Base-by-base conservation (phyloP, 805 yeast genomes). In the Saturnispora ahearnii region DNA sequence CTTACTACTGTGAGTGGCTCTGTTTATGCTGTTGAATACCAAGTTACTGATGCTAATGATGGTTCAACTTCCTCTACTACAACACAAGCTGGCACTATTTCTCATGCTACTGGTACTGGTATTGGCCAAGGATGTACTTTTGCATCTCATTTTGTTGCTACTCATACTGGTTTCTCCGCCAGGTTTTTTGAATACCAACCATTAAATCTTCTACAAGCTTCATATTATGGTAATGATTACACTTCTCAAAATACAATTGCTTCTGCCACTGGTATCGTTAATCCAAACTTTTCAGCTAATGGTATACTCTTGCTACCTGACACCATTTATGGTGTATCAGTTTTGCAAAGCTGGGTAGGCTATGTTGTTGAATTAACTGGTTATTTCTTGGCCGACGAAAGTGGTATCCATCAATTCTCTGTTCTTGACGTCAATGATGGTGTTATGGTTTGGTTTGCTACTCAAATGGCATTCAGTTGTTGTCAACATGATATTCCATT, bases 401-500 rank as follows among this genome's bases (percentile, higher is more conserved):
- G 61, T 21, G 71, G 71, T 49, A 43, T 53, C 5, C 66, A 61
- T 44, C 46, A 49, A 0, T 53, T 66, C 31, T 37, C 45, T 10
- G 43, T 63, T 5, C 24, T 29, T 10, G 32, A 44, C 6, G 57
- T 59, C 24, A 70, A 65, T 56, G 69, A 66, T 53, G 54, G 59
- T 26, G 62, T 54, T 15, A 61, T 60, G 52, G 62, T 69, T 40
- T 58, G 53, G 31, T 49, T 62, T 43, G 67, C 67, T 44, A 61
- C 60, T 9, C 24, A 36, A 11, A 36, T 36, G 40, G 40, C 40
- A 5, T 36, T 36, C 13, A 22, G 40, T 18, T 36, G 40, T n/a
- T 36, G 40, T 36, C 24, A 36, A 9, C 40, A 36, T 10, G 40
- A 10, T n/a, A 36, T 36, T 36, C 40, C 40, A 26, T 26, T 26